Conservation (phyloP, 352 stramenopile species). For the Globisporangium camurandrum region DNA sequence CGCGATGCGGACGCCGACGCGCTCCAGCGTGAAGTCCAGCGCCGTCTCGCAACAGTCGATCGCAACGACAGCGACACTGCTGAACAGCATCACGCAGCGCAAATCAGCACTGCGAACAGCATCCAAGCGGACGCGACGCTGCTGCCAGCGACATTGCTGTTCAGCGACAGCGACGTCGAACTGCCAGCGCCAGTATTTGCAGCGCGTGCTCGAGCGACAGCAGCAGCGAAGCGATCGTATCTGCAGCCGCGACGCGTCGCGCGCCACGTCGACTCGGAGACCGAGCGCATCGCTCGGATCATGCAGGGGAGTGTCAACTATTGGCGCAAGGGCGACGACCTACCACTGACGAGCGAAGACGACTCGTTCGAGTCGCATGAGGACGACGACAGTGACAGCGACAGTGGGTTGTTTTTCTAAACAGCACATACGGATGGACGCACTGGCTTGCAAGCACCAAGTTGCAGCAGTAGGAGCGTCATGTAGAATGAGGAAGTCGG, state of each 20-base stretch:
- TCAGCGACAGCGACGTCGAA: neutral
- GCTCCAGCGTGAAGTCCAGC: constrained; percentile 11
- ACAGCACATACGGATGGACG: too few species aligned
- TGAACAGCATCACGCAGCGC: too few species aligned
- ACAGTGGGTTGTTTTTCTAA: constrained; percentile 19
- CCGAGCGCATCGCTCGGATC: constrained; percentile 70
- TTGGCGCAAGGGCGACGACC: constrained; percentile 41
- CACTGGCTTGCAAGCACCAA: too few species aligned
- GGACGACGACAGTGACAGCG: constrained; percentile 11
- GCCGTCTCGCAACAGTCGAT: constrained; percentile 4
- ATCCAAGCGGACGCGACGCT: neutral
- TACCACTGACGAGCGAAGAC: constrained; percentile 15
- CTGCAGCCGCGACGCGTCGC: neutral
- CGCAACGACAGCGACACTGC: neutral
- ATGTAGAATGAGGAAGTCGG: too few species aligned
- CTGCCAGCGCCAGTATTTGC: neutral
- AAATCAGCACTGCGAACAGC: neutral
- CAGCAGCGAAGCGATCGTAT: neutral
- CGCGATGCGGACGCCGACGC: too few species aligned
- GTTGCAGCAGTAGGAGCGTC: neutral
- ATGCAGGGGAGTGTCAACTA: constrained; percentile 68
- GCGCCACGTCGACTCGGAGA: constrained; percentile 37
- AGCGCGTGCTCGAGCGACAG: too few species aligned
- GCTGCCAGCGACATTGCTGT: constrained; percentile 1
- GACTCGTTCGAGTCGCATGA: constrained; percentile 22